These are phyloP conservation scores for Melianthus villosus DNA, from an alignment of 441 rosid genomes.

Conservation along the genomic window DNA sequence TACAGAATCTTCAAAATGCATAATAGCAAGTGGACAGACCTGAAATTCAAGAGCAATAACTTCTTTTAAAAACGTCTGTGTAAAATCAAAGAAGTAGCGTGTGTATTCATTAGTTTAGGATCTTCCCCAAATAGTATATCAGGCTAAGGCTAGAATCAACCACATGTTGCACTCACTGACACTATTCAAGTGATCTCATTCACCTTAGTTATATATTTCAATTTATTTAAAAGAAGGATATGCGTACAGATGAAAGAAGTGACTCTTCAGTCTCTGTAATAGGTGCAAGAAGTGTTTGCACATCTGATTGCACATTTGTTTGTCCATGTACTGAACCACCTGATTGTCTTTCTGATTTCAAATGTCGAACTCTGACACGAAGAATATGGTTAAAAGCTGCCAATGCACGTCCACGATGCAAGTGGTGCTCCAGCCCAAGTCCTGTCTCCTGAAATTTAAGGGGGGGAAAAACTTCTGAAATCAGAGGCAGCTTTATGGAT, in stretches of 20 bases:
- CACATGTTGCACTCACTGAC: not conserved
- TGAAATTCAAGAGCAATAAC: slow-evolving; percentile 18
- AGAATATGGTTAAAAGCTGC: slow-evolving; percentile 88
- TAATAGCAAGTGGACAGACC: slow-evolving; percentile 88
- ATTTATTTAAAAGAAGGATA: slow-evolving; percentile 9
- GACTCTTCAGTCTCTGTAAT: slow-evolving; percentile 48
- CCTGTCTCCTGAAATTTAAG: slow-evolving; percentile 74
- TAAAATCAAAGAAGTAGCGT: slow-evolving; percentile 4
- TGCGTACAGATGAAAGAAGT: slow-evolving; percentile 75
- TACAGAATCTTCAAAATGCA: slow-evolving; percentile 67
- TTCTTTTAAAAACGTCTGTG: slow-evolving; percentile 1
- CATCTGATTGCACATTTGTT: slow-evolving; percentile 70
- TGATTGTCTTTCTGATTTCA: slow-evolving; percentile 48
- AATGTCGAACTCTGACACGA: slow-evolving; percentile 49
- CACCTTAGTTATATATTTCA: slow-evolving; percentile 11
- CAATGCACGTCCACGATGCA: slow-evolving; percentile 95
- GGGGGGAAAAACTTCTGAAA: no score
- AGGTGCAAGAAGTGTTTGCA: slow-evolving; percentile 79
- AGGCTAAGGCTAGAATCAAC: slow-evolving; percentile 3
- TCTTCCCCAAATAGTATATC: not conserved
- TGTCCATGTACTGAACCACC: slow-evolving; percentile 36
- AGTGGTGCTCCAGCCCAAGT: slow-evolving; percentile 78
- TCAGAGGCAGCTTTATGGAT: no score
- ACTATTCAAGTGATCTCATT: slow-evolving; percentile 1
- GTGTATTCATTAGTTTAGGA: not conserved